These are phyloP conservation scores for Kuraishia capsulata DNA, from an alignment of 805 yeast species.

Conservation along the genomic window DNA sequence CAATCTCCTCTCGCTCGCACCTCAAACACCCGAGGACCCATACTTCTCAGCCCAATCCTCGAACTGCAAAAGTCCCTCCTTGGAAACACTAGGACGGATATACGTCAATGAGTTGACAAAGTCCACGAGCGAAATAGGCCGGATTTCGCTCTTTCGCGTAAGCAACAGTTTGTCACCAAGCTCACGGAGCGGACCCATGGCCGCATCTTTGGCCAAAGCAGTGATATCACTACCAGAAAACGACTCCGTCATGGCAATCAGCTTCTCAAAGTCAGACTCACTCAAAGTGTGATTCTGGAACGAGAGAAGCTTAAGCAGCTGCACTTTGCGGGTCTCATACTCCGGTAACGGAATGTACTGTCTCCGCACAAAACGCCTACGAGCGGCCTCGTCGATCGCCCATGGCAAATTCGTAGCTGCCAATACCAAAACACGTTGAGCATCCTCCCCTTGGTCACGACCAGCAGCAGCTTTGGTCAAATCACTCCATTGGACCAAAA, in stretches of 20 bases:
- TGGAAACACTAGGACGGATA: slow-evolving; percentile 82
- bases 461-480: slow-evolving; percentile 83
- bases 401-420: slow-evolving; percentile 97
- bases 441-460: slow-evolving; percentile 39
- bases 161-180: slow-evolving; percentile 74
- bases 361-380: slow-evolving; percentile 84
- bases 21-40: slow-evolving; percentile 80
- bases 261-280: slow-evolving; percentile 49
- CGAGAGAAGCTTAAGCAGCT: slow-evolving; percentile 55
- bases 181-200: slow-evolving; percentile 93
- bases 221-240: slow-evolving; percentile 93
- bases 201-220: slow-evolving; percentile 91
- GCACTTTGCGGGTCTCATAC: slow-evolving; percentile 66
- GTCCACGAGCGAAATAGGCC: slow-evolving; percentile 68
- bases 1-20: too few species aligned
- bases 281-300: slow-evolving; percentile 66
- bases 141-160: slow-evolving; percentile 63
- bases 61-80: slow-evolving; percentile 68
- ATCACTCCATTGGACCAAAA: slow-evolving; percentile 91
- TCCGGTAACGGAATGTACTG: slow-evolving; percentile 95
- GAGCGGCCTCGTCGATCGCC: slow-evolving; percentile 95
- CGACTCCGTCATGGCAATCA: slow-evolving; percentile 64
- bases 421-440: slow-evolving; percentile 71
- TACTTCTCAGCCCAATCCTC: slow-evolving; percentile 84
- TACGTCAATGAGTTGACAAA: slow-evolving; percentile 67